Conservation (phyloP, 257 asterid genomes). For the Solanum megistacrolobum region DNA sequence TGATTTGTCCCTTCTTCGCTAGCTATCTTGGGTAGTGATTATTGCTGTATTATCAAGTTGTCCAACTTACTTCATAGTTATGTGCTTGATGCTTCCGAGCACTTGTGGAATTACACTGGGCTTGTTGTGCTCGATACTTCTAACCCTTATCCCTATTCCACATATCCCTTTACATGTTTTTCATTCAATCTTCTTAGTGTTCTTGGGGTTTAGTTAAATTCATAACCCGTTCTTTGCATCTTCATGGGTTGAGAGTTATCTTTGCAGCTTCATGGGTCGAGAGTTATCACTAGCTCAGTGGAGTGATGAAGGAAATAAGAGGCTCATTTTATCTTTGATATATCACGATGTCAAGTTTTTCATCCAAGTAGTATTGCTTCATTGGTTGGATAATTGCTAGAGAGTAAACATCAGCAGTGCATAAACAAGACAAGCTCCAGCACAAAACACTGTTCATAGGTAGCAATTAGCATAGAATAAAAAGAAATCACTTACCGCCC, state of each 20-base stretch:
- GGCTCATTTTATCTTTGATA: neutral
- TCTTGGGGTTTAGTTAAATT: neutral
- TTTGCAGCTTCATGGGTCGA: neutral
- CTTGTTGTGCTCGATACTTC: neutral
- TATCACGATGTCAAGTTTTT: neutral
- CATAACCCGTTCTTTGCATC: neutral
- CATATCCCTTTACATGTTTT: neutral
- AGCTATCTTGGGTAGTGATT: neutral
- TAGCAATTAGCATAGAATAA: neutral
- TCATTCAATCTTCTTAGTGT: neutral
- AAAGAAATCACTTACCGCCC: neutral
- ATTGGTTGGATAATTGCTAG: neutral
- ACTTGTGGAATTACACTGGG: neutral
- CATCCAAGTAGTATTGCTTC: neutral
- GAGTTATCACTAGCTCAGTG: neutral
- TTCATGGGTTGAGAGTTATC: neutral
- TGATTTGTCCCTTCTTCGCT: neutral
- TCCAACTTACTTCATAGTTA: neutral
- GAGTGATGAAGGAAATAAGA: neutral
- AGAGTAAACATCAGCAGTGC: neutral
- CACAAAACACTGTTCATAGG: neutral
- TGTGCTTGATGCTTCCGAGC: neutral
- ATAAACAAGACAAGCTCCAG: neutral
- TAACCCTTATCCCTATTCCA: neutral
- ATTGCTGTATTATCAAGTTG: neutral